Base-by-base conservation (phyloP, 257 asterid species). In the Schizonepeta tenuifolia region DNA sequence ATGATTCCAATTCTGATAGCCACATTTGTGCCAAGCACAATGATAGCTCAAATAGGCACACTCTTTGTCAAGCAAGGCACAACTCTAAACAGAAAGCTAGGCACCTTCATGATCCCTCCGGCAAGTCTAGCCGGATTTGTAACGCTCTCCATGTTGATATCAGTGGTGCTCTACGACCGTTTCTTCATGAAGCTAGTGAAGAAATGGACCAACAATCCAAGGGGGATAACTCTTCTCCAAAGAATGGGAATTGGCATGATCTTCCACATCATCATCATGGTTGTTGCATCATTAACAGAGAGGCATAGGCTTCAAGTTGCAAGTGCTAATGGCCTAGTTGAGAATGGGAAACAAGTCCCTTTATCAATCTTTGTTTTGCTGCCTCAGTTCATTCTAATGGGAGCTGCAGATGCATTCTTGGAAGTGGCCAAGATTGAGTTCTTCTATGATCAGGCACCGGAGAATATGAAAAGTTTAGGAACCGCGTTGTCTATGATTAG, bases 381-480 rank as follows among this genome's bases (percentile, higher is more conserved):
- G 12, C 98, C 98, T 9, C 98, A 91, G 14, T 91, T 87, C 18
- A 1, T 91, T 24, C 86, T 93, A 0, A 89, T 88, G 96, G 97
- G 98, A 47, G 38, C 77, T 2, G 98, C 98, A 5, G 97, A 93
- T 57, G 96, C 94, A 13, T 91, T 89, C 73, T 43, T 85, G 71
- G 94, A 83, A 68, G 93, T 87, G 1, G 90, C 97, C 1, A 88
- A 89, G 75, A 77, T 91, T 6, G 97, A 93, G 75, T 93, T 91
- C 46, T 91, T 93, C 72, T 91, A 93, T 43, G 96, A 93, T 64
- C 97, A 93, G 58, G 97, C 97, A 9, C 96, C 98, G 0, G 96
- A 89, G 79, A 87, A 87, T 40, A 93, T 93, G 98, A 93, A 91
- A 75, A 91, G 98, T 28, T 74, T 93, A 0, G 97, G 97, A 12